Percentiles rank a stretch among this genome's conserved stretches.
phyloP scores from a whole-genome alignment of 441 rosid genomes.

The Geranium incanum region DNA sequence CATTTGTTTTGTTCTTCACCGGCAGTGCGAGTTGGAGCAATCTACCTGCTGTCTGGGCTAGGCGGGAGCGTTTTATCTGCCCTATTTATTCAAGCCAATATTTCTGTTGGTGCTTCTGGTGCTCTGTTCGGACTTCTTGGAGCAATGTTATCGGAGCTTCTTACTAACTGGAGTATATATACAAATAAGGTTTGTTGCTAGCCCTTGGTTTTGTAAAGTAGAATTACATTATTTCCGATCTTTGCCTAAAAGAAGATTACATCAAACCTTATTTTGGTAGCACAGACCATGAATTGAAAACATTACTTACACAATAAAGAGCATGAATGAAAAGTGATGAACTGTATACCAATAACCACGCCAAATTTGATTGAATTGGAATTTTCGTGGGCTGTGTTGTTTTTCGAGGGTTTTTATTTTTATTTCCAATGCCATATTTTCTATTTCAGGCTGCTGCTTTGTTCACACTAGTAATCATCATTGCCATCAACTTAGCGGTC shows the following conservation, averaged over 20 bases:
- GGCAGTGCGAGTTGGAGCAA: conserved; percentile 61
- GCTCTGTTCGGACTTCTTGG: conserved; percentile 94
- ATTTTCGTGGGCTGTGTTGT: not conserved
- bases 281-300: not conserved
- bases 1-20: conserved; percentile 12
- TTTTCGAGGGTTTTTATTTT: not conserved
- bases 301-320: not conserved
- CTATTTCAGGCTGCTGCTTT: conserved; percentile 62
- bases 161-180: conserved; percentile 87
- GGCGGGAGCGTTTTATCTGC: conserved; percentile 75
- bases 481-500: conserved; percentile 61
- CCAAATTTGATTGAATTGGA: too few species aligned
- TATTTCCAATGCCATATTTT: conserved; percentile 6
- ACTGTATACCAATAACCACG: not conserved
- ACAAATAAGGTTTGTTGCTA: conserved; percentile 52
- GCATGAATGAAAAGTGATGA: not conserved
- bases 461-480: conserved; percentile 52
- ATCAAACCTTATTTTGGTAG: not conserved
- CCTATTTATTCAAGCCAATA: conserved; percentile 51
- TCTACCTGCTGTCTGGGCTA: conserved; percentile 70
- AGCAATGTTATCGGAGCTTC: conserved; percentile 86
- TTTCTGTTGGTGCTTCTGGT: conserved; percentile 91
- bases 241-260: not conserved
- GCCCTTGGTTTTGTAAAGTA: not conserved
- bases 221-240: not conserved